These are phyloP conservation scores for Plasmopara viticola DNA, from an alignment of 352 stramenopile genomes.

Conservation along the genomic window DNA sequence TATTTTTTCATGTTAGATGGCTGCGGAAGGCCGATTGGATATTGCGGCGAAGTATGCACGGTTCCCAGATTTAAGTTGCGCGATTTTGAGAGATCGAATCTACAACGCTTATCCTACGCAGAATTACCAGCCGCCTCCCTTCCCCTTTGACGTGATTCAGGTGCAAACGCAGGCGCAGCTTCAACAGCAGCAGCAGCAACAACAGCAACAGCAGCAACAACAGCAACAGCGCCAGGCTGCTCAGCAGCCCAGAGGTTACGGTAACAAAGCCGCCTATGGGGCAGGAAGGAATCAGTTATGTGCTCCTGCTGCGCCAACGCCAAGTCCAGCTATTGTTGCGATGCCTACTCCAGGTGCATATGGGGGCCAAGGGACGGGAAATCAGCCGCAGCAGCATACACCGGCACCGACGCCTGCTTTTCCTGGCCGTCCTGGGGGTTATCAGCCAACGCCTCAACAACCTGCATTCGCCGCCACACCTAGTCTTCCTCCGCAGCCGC, in stretches of 20 bases:
- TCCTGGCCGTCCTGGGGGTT: conserved; percentile 28
- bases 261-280: conserved; percentile 24
- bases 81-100: conserved; percentile 83
- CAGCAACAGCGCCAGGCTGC: conserved; percentile 30
- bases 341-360: conserved; percentile 28
- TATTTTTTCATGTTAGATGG: conserved; percentile 51
- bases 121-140: conserved; percentile 73
- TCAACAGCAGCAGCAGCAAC: conserved; percentile 38
- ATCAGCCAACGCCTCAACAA: conserved; percentile 27
- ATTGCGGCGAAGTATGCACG: conserved; percentile 91
- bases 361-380: conserved; percentile 21
- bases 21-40: conserved; percentile 88
- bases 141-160: conserved; percentile 79
- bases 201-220: conserved; percentile 28
- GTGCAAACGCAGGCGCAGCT: conserved; percentile 46
- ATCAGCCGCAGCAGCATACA: conserved; percentile 25
- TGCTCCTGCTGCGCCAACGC: conserved; percentile 23
- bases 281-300: conserved; percentile 38
- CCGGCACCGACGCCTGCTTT: conserved; percentile 27
- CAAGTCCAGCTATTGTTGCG: conserved; percentile 25
- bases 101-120: conserved; percentile 74
- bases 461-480: conserved; percentile 26
- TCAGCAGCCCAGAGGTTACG: conserved; percentile 33
- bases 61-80: conserved; percentile 65
- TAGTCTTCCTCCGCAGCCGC: conserved; percentile 14